Percentiles rank a stretch among this genome's conserved stretches.
phyloP scores from a whole-genome alignment of 768 basidiomycete genomes.

The Boletus sensibilis region DNA sequence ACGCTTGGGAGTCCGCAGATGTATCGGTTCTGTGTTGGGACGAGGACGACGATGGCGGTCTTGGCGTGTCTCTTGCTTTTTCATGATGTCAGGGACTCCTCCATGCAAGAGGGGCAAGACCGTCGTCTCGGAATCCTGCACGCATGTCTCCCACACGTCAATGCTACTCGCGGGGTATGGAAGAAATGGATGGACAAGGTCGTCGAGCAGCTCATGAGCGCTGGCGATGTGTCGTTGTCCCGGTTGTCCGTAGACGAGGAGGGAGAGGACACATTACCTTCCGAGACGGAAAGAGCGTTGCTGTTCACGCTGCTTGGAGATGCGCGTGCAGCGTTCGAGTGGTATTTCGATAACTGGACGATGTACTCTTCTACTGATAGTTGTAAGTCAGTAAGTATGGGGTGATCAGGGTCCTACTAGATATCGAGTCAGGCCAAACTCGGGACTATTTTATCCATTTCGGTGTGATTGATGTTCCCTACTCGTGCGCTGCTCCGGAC shows the following conservation, averaged over 20 bases:
- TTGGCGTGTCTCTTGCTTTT: conserved; percentile 22
- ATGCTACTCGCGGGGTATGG: conserved; percentile 20
- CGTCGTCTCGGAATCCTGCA: conserved; percentile 16
- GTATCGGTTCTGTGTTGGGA: conserved; percentile 14
- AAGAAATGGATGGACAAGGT: conserved; percentile 24
- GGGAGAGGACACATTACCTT: conserved; percentile 1
- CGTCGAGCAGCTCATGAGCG: conserved; percentile 15
- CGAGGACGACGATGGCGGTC: conserved; percentile 18
- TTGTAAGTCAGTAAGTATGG: neutral
- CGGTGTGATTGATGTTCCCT: conserved; percentile 17
- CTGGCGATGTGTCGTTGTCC: conserved; percentile 6
- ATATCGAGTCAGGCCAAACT: conserved; percentile 18
- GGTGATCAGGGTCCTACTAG: conserved; percentile 26
- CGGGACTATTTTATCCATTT: conserved; percentile 8
- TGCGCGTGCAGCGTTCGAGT: conserved; percentile 22
- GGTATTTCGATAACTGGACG: conserved; percentile 15
- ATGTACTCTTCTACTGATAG: conserved; percentile 3
- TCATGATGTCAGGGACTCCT: conserved; percentile 7
- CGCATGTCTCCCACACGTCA: conserved; percentile 15
- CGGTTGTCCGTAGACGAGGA: neutral
- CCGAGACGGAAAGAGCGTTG: conserved; percentile 9
- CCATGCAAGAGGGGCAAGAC: conserved; percentile 14
- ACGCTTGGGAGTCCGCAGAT: conserved; percentile 14
- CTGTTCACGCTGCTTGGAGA: conserved; percentile 23
- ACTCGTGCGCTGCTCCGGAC: conserved; percentile 18